Percentiles rank a stretch among this genome's conserved stretches.
Evolutionary conservation across 148 eudicot genomes (phyloP).

Genomic region (Vaccinium darrowii): DNA sequence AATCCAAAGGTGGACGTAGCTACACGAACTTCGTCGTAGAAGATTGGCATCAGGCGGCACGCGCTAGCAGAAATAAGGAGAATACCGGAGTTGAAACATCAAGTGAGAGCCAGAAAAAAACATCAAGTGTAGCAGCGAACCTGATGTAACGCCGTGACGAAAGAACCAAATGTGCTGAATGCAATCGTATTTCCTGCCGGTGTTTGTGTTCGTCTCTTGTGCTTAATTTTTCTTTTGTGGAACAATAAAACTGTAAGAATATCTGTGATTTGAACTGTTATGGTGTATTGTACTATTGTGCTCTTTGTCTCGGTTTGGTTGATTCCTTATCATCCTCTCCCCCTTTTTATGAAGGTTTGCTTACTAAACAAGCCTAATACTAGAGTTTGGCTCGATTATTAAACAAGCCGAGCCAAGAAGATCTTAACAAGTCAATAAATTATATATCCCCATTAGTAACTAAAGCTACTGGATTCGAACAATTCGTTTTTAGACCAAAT

Average conservation of each 20-base stretch:
- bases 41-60: not conserved
- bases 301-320: too few species aligned
- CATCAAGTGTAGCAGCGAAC: too few species aligned
- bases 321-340: too few species aligned
- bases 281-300: not conserved
- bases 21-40: not conserved
- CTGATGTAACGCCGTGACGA: not conserved
- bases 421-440: too few species aligned
- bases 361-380: too few species aligned
- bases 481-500: too few species aligned
- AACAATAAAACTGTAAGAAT: not conserved
- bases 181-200: not conserved
- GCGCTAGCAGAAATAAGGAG: not conserved
- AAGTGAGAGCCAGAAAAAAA: not conserved
- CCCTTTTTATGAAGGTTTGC: too few species aligned
- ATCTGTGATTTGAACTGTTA: not conserved
- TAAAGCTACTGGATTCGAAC: too few species aligned
- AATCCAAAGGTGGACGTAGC: not conserved
- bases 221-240: not conserved
- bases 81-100: not conserved
- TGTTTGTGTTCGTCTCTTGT: not conserved
- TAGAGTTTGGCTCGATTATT: too few species aligned
- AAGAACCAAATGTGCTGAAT: not conserved
- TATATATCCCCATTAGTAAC: too few species aligned
- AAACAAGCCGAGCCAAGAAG: too few species aligned